A percentile compares a stretch with the other conserved stretches of the same genome.
These are phyloP conservation scores for Calonectria multiphialidica DNA, from an alignment of 2,329 filamentous ascomycete genomes.

Conservation along the genomic window DNA sequence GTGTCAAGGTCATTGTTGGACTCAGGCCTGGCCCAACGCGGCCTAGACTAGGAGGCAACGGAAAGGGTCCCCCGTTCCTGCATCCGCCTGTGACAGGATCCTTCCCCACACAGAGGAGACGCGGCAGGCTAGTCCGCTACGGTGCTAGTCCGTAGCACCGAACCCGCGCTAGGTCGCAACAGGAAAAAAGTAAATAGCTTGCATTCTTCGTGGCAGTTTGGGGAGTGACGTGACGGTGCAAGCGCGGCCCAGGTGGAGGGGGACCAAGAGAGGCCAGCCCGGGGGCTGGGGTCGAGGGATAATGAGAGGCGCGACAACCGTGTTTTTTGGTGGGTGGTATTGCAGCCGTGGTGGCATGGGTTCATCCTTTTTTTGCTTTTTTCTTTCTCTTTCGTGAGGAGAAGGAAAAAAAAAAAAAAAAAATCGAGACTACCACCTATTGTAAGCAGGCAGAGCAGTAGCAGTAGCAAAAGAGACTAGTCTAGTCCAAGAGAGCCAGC, in stretches of 20 bases:
- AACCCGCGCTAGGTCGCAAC: conserved; percentile 23
- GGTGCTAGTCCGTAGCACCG: conserved; percentile 2
- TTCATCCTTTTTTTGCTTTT: background rate
- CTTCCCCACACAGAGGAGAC: conserved; percentile 34
- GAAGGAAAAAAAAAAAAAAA: background rate
- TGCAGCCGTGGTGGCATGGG: background rate
- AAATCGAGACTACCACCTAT: background rate
- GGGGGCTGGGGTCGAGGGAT: conserved; percentile 11
- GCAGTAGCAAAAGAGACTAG: background rate
- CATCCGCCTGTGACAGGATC: conserved; percentile 37
- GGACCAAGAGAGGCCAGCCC: conserved; percentile 15
- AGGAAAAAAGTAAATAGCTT: conserved; percentile 43
- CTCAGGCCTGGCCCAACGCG: background rate
- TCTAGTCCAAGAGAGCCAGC: background rate
- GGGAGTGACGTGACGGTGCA: conserved; percentile 14
- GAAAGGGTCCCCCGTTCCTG: conserved; percentile 31
- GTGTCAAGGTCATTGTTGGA: conserved; percentile 2
- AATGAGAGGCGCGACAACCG: conserved; percentile 9
- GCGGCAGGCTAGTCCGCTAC: conserved; percentile 16
- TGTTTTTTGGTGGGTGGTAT: conserved; percentile 10
- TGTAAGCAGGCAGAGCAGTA: background rate
- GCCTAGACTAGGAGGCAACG: conserved; percentile 3
- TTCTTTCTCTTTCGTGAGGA: background rate
- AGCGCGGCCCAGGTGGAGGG: background rate
- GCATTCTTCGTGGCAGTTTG: conserved; percentile 26